These are phyloP conservation scores for Arachnomyces sp. DNA, from an alignment of 2,329 filamentous ascomycete species.

Conservation along the genomic window DNA sequence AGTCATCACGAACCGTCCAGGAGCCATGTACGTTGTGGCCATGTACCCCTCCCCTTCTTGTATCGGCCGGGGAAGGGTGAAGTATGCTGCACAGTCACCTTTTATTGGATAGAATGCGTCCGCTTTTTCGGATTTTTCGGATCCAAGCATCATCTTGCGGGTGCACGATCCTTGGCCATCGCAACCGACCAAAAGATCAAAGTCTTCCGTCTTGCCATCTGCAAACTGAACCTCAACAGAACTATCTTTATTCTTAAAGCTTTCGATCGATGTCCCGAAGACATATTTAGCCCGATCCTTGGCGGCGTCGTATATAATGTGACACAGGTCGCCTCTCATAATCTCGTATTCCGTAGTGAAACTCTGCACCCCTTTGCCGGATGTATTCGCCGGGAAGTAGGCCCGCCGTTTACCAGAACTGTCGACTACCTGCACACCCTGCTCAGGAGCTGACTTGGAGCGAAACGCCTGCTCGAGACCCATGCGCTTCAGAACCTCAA, in stretches of 20 bases:
- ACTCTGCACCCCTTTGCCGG: constrained; percentile 27
- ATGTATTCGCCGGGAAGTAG: constrained; percentile 34
- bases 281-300: constrained; percentile 20
- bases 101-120: constrained; percentile 18
- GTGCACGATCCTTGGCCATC: constrained; percentile 23
- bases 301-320: constrained; percentile 32
- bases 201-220: constrained; percentile 14
- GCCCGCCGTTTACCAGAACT: constrained; percentile 30
- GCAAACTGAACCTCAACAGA: constrained; percentile 18
- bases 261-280: constrained; percentile 25
- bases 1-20: constrained; percentile 34
- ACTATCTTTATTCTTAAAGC: constrained; percentile 17
- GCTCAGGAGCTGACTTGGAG: constrained; percentile 36
- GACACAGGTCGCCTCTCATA: constrained; percentile 46
- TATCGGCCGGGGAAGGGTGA: constrained; percentile 25
- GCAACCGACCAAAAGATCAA: constrained; percentile 24
- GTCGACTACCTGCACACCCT: constrained; percentile 44
- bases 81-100: constrained; percentile 28
- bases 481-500: constrained; percentile 48
- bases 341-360: constrained; percentile 49
- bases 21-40: constrained; percentile 31
- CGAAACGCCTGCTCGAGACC: constrained; percentile 41
- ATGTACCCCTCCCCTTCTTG: constrained; percentile 27
- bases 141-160: constrained; percentile 15
- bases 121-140: constrained; percentile 6